A percentile compares a stretch with the other conserved stretches of the same genome.
Conservation (phyloP, 495 filamentous ascomycete genomes). For the Lasiosphaeriaceae sp. region DNA sequence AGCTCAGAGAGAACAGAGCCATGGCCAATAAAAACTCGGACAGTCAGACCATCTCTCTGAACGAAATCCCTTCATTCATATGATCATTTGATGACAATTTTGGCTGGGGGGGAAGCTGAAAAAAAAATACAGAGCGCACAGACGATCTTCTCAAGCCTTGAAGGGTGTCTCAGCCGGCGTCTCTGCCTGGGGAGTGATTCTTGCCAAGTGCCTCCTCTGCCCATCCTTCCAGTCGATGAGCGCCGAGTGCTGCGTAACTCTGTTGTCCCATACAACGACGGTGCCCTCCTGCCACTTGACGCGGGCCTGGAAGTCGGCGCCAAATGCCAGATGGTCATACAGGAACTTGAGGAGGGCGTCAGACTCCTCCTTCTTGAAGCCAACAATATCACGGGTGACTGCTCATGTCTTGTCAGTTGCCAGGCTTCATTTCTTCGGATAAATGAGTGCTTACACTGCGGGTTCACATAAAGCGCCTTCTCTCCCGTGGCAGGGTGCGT, state of each 20-base stretch:
- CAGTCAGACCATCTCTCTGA: constrained; percentile 11
- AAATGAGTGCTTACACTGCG: constrained; percentile 60
- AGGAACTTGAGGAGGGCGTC: constrained; percentile 81
- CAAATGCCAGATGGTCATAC: constrained; percentile 77
- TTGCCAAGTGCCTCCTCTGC: constrained; percentile 72
- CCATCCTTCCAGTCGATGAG: constrained; percentile 76
- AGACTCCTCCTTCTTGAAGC: constrained; percentile 73
- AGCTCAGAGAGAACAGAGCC: neutral
- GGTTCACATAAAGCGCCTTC: constrained; percentile 83
- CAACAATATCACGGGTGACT: constrained; percentile 71
- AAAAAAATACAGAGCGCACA: neutral
- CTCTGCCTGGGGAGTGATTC: constrained; percentile 85
- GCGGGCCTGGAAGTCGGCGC: constrained; percentile 84
- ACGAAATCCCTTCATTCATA: constrained; percentile 28
- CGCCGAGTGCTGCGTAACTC: constrained; percentile 75
- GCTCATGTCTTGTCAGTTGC: neutral
- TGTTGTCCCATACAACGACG: constrained; percentile 89
- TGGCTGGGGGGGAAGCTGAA: neutral
- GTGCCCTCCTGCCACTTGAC: constrained; percentile 79
- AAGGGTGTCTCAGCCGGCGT: constrained; percentile 66
- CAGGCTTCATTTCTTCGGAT: neutral
- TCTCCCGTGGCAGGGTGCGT: constrained; percentile 80
- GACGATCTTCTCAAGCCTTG: constrained; percentile 26
- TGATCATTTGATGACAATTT: too few species aligned
- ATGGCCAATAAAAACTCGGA: constrained; percentile 9